These are phyloP conservation scores for Calycina herbarum DNA, from an alignment of 2,329 filamentous ascomycete genomes.

Conservation along the genomic window DNA sequence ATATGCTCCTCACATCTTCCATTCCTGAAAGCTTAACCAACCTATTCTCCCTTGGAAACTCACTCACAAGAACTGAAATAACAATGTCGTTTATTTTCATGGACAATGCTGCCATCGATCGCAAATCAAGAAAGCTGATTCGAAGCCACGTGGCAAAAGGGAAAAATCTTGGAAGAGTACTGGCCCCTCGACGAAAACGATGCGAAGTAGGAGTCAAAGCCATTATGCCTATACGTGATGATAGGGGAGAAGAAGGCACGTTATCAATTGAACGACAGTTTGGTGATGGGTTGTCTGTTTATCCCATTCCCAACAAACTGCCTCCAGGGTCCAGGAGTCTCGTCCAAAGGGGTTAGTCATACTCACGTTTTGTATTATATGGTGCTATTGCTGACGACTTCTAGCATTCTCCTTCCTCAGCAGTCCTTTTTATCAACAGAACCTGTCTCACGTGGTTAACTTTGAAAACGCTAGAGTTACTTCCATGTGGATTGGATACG, in stretches of 20 bases:
- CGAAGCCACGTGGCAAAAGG: conserved; percentile 24
- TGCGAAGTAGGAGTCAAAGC: not conserved
- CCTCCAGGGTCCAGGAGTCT: conserved; percentile 14
- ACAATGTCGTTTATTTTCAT: conserved; percentile 22
- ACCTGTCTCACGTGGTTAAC: conserved; percentile 15
- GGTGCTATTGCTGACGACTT: not conserved
- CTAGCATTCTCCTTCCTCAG: conserved; percentile 20
- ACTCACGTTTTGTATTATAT: not conserved
- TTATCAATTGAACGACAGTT: conserved; percentile 17
- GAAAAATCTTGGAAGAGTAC: conserved; percentile 20
- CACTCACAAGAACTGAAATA: not conserved
- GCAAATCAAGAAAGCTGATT: conserved; percentile 17
- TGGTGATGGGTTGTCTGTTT: conserved; percentile 22
- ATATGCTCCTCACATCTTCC: no score
- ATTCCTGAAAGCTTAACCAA: no score
- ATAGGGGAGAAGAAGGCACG: not conserved
- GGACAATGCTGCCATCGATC: conserved; percentile 21
- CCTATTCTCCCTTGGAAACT: no score
- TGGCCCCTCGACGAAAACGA: conserved; percentile 13
- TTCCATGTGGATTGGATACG: conserved; percentile 32
- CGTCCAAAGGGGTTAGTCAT: conserved; percentile 16
- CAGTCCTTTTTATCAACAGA: conserved; percentile 12
- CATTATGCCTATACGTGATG: not conserved
- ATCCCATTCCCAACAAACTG: conserved; percentile 17
- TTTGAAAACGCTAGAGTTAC: conserved; percentile 3